Evolutionary conservation across 164 flowering plant genomes (phyloP), one percentile per base, ranked within the genome.

Genomic region (Dillenia turbinata): DNA sequence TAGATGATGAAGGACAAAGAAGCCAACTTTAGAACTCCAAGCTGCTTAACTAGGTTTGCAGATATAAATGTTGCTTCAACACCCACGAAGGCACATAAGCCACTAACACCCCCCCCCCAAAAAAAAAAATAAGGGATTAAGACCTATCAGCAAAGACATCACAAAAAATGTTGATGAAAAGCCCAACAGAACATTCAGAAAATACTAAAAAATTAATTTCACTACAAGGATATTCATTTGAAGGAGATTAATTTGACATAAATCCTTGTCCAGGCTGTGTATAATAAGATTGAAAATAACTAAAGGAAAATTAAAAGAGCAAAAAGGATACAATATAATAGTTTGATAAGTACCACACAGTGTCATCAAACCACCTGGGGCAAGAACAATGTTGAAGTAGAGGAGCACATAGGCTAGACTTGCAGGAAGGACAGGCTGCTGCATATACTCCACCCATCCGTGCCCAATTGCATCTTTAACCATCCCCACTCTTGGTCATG

Each of bases 401-500:
- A 92, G 91, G 57, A 95, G 83, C 59, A 95, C 99, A 78, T 78
- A 92, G 14, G 98, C 97, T 48, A 95, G 80, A 75, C 99, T 95
- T 69, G 99, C 99, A 66, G 99, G 99, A 63, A 95, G 92, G 80
- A 88, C 97, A 63, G 99, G 97, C 76, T 89, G 97, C 68, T 85
- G 83, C 66, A 85, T 71, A 75, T 95, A 95, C 62, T 92, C 99
- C 68, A 71, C 59, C 97, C 99, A 95, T 11, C 99, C 99, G 61
- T 79, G 82, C 79, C 79, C 88, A 68, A 95, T 85, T 59, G 91
- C 82, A 74, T 84, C 85, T 62, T 85, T 16, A 67, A 88, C 69
- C 60, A 60, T 74, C 69, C 66, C 69, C 70, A 85, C 96, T 89
- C 77, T 40, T 64, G 17, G 66, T 15, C 70, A 61, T 63, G 44